phyloP scores from a whole-genome alignment of 2,329 filamentous ascomycete genomes.

The Thermoascus crustaceus region DNA sequence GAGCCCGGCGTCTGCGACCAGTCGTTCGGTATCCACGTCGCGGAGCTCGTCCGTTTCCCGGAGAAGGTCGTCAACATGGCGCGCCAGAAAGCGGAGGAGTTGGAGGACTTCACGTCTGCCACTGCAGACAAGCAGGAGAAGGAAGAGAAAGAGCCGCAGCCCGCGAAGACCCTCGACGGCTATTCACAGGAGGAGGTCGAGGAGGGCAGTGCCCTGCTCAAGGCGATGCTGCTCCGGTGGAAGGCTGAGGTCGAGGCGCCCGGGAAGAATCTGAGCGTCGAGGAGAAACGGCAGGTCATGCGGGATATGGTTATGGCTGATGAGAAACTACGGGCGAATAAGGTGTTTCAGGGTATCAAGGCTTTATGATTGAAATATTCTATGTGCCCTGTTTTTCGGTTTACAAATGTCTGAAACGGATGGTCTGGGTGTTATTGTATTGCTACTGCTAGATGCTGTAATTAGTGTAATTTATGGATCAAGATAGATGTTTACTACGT shows the following conservation, averaged over 20 bases:
- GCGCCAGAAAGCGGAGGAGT: conserved; percentile 95
- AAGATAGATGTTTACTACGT: too few relatives aligned
- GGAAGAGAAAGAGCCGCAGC: conserved; percentile 39
- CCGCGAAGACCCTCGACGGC: conserved; percentile 25
- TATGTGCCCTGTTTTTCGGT: background rate
- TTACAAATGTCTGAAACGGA: background rate
- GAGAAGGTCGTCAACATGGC: conserved; percentile 98
- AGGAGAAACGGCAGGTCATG: conserved; percentile 71
- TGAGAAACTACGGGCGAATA: conserved; percentile 53
- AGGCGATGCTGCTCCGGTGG: conserved; percentile 76
- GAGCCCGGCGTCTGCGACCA: conserved; percentile 94
- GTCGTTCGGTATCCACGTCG: conserved; percentile 96
- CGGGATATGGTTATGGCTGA: conserved; percentile 70
- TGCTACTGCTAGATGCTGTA: too few relatives aligned
- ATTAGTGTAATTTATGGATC: too few relatives aligned
- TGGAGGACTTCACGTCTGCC: conserved; percentile 69
- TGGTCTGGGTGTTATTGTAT: too few relatives aligned
- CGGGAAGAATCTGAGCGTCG: conserved; percentile 51
- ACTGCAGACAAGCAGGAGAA: conserved; percentile 33
- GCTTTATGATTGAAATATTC: conserved; percentile 27
- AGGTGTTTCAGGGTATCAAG: conserved; percentile 43
- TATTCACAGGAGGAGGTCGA: conserved; percentile 83
- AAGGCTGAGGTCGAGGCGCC: conserved; percentile 64
- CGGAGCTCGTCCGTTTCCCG: conserved; percentile 91
- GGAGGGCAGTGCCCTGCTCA: conserved; percentile 75